Base-by-base conservation (phyloP, 2,329 filamentous ascomycete genomes). In the Pyricularia pennisetigena region DNA sequence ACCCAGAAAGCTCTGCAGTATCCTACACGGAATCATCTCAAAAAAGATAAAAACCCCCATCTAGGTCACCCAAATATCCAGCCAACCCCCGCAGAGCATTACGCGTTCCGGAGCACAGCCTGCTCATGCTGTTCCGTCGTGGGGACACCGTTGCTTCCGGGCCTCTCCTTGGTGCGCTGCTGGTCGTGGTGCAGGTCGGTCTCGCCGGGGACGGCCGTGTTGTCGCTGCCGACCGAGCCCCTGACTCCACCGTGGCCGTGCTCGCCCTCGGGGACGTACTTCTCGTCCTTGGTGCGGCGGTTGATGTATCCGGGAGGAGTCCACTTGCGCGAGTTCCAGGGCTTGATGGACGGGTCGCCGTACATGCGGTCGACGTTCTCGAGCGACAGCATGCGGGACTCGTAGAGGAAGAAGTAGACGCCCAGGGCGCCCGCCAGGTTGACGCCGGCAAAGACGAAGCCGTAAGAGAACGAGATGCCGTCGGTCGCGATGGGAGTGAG, bases 341-440 rank as follows among this genome's bases (percentile, higher is more conserved):
- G 57, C 57, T 67, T 67, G 66, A 67, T 61, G 66, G 30, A 16
- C 1, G 66, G 66, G 29, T 91, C 90, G 24, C 79, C 79, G 76
- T 93, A 94, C 66, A 94, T 79, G 80, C 92, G 87, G 74, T 96
- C 92, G 69, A 96, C 89, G 78, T 96, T 87, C 78, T 97, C 93
- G 30, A 96, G 85, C 0, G 86, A 88, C 16, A 93, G 83, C 20
- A 91, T 91, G 82, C 95, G 95, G 68, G 93, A 96, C 82, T 95
- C 92, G 75, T 94, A 94, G 74, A 96, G 87, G 79, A 88, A 87
- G 77, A 90, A 89, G 75, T 86, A 90, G 16, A 91, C 89, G 74
- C 91, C 57, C 16, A 64, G 28, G 57, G 29, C 66, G 32, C 57
- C 66, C 12, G 30, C 29, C 54, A 67, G 20, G 66, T 67, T 67